Evolutionary conservation across 345 rosid genomes (phyloP), one percentile per base, ranked within the genome.

Genomic region (Acer negundo): DNA sequence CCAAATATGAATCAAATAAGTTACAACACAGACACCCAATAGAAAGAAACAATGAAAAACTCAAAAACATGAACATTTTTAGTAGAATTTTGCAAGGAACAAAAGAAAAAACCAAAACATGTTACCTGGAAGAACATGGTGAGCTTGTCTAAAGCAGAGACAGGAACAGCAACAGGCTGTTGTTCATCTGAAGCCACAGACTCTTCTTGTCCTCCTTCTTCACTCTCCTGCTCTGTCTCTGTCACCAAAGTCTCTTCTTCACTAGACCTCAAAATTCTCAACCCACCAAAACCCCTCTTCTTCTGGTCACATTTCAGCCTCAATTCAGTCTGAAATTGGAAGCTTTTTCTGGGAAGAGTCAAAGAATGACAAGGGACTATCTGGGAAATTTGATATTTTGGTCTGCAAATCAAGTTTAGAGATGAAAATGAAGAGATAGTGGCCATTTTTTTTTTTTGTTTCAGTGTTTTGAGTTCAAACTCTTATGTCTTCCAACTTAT

Each of bases 121-220:
- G 6, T 31, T 35, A 91, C 99, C 93, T 91, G 94, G 80, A 95
- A 92, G 75, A 72, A 84, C 98, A 95, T 93, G 80, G 88, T 91
- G 80, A 95, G 96, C 78, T 84, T 87, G 85, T 93, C 99, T 20
- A 98, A 90, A 81, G 99, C 87, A 75, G 99, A 93, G 77, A 95
- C 94, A 70, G 97, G 92, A 24, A 92, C 92, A 58, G 92, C 87
- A 76, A 93, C 94, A 10, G 92, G 77, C 78, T 86, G 87, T 67
- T 87, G 92, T 51, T 76, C 71, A 53, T 84, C 86, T n/a, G 79
- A 8, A 6, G 65, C 38, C 11, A 78, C 67, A 4, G 19, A 59
- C 40, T 61, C 62, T 67, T 70, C 82, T 72, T 38, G 53, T 35
- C 63, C 66, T 51, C 59, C 71, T 28, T 83, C 62, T 28, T 83